Base-by-base conservation (phyloP, 768 basidiomycete genomes). In the Lentinula detonsa region DNA sequence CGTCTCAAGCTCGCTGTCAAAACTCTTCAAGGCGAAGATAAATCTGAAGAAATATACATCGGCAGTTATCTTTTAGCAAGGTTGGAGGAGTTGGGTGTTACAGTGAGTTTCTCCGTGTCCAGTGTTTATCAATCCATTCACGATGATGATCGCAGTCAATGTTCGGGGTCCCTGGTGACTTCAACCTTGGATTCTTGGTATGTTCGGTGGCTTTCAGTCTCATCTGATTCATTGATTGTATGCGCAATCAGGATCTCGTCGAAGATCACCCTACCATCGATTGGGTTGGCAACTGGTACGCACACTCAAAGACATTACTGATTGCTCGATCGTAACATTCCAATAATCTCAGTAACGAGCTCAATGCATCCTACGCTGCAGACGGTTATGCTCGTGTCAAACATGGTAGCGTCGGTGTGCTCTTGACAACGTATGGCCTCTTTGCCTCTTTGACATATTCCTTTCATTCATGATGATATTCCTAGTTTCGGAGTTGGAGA, bases 341-440 rank as follows among this genome's bases (percentile, higher is more conserved):
- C 16, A 16, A 34, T 51, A 63, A 61, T n/a, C 60, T 0, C 61
- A 91, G 90, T 65, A 92, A 93, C 62, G 90, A 94, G 69, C 78
- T 95, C 51, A 92, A 95, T 64, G 90, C 92, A 0, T 81, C 91
- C 0, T 97, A 97, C 72, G 95, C 95, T 15, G 92, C 92, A 0
- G 94, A 95, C 68, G 95, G 95, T 10, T 96, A 96, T 71, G 92
- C 95, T 18, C 83, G 95, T 61, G 86, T 95, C 57, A 95, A 93
- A 65, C 84, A 87, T 54, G 75, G 79, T 51, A 79, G 83, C 65
- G 74, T 93, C 52, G 91, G 90, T 54, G 91, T 85, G 7, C 72
- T 94, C 4, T 72, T 82, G 35, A 96, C 95, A 10, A 97, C 90
- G 87, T 88, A 66, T n/a, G 77, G 68, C 33, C 28, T 11, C 31